Evolutionary conservation across 768 basidiomycete genomes (phyloP), one percentile per base, ranked within the genome.

Genomic region (Leccinellum rugosiceps): DNA sequence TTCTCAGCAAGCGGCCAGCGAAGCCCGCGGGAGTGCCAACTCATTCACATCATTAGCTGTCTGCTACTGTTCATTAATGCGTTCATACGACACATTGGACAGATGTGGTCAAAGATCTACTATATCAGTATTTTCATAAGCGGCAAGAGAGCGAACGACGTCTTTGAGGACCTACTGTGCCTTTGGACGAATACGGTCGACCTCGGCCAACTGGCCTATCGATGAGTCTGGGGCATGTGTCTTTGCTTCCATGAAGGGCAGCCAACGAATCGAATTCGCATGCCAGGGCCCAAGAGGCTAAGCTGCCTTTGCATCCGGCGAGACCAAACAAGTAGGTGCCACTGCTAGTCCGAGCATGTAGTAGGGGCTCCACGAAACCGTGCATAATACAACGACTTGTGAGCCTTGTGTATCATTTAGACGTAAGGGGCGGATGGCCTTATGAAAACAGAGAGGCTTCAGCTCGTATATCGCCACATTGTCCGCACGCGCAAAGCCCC

Each of bases 21-120:
- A 53, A 60, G 44, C 60, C 69, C 68, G 66, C 57, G 59, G 64
- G 50, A 19, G 26, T 43, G 31, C 44, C 38, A 23, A 54, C 45
- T 31, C 41, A 17, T 59, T 62, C 53, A 23, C 56, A 56, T 44
- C 60, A 44, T 45, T 43, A 30, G 11, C 23, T 19, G 23, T 34
- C 52, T 43, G 26, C 56, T 56, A 50, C 56, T 48, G 52, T 41
- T 50, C 28, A 52, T 63, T 28, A 34, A 59, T 50, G 34, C 4
- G 11, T 41, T 34, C 58, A 25, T 59, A 21, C 15, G 11, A 53
- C 3, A 19, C 26, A 15, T 44, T 47, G 61, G 46, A 23, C 38
- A 21, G 23, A 26, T 32, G 30, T 52, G 50, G 32, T 28, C 41
- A 31, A 50, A 30, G 48, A 32, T 30, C 32, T 50, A 15, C 38